Conservation (phyloP, 2,329 filamentous ascomycete species). For the Chrysosphaeria jannelii region DNA sequence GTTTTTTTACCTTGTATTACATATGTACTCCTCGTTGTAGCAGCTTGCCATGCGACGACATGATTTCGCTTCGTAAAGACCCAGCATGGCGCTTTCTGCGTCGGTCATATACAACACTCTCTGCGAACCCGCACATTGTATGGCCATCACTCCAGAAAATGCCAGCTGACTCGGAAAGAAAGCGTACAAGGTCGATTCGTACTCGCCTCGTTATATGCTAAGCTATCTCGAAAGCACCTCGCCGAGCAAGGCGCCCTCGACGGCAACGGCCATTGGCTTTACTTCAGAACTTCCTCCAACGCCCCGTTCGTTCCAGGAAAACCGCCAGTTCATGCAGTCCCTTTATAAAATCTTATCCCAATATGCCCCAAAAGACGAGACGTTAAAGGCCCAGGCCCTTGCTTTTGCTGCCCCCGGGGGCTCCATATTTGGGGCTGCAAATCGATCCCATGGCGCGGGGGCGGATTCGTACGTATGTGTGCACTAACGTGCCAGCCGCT, state of each 20-base stretch:
- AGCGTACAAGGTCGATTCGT: constrained; percentile 19
- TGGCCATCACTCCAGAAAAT: background rate
- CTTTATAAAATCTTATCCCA: constrained; percentile 9
- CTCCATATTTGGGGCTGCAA: constrained; percentile 18
- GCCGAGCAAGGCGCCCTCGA: constrained; percentile 21
- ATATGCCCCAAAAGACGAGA: constrained; percentile 6
- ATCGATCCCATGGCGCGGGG: constrained; percentile 24
- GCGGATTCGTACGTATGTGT: too few species aligned
- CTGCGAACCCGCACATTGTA: constrained; percentile 23
- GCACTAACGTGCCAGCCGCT: too few species aligned
- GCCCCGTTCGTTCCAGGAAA: constrained; percentile 26
- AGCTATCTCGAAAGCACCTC: constrained; percentile 30
- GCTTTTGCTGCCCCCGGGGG: constrained; percentile 28
- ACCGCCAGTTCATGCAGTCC: constrained; percentile 20
- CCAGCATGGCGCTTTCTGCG: too few species aligned
- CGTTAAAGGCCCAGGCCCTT: constrained; percentile 16
- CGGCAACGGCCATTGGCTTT: constrained; percentile 24
- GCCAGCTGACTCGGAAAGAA: constrained; percentile 13
- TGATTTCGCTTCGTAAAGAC: too few species aligned
- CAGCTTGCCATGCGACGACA: too few species aligned
- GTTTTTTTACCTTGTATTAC: too few species aligned
- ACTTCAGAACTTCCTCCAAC: constrained; percentile 28
- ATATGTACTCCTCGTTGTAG: too few species aligned
- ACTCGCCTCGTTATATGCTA: constrained; percentile 19
- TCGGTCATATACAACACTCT: constrained; percentile 15